These are phyloP conservation scores for Nakazawaea siamensis DNA, from an alignment of 805 yeast genomes.

Conservation along the genomic window DNA sequence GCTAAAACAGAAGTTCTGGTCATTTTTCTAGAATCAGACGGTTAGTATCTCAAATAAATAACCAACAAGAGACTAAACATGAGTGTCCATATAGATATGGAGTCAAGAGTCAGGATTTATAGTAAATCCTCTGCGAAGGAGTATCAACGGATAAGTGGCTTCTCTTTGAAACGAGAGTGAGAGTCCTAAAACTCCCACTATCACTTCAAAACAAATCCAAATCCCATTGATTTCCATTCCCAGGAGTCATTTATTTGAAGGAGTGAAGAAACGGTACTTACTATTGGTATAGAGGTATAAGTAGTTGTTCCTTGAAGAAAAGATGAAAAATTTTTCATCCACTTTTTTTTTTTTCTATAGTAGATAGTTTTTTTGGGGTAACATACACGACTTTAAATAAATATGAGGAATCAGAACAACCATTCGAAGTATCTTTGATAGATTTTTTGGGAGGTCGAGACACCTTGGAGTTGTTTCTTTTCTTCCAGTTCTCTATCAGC, in stretches of 20 bases:
- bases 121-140: constrained; percentile 10
- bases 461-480: constrained; percentile 1
- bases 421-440: constrained; percentile 6
- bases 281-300: too few species aligned
- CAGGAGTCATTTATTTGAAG: constrained; percentile 11
- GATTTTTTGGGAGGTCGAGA: neutral
- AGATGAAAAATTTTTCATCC: too few species aligned
- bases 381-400: neutral
- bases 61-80: constrained; percentile 31
- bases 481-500: constrained; percentile 12
- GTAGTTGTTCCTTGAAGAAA: too few species aligned
- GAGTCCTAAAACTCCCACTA: too few species aligned
- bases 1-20: constrained; percentile 98
- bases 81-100: constrained; percentile 37
- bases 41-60: constrained; percentile 15
- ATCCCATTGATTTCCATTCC: constrained; percentile 12
- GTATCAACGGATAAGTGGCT: too few species aligned
- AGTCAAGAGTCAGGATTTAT: constrained; percentile 32
- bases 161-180: too few species aligned
- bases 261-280: too few species aligned
- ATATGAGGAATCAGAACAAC: constrained; percentile 1
- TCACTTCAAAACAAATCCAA: too few species aligned
- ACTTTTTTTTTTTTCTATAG: too few species aligned
- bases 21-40: constrained; percentile 46
- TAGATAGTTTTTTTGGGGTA: too few species aligned